Evolutionary conservation across 192 early-diverging fungal genomes (phyloP).

Genomic region (Coemansia sp.): DNA sequence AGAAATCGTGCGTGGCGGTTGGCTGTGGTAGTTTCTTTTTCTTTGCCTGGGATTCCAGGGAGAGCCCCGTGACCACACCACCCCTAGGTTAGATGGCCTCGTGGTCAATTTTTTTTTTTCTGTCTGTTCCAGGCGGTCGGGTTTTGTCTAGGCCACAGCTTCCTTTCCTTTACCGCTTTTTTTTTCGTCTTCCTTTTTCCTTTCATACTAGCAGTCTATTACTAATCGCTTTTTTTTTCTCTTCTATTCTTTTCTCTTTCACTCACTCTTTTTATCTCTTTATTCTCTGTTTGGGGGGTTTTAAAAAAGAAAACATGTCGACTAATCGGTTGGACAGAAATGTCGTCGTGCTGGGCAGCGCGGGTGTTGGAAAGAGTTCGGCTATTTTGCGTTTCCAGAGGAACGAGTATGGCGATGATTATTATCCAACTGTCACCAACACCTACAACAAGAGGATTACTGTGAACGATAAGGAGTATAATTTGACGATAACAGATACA

Average conservation of each 20-base stretch:
- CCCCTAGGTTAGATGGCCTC: neutral
- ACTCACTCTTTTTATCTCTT: constrained; percentile 7
- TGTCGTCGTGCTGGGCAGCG: constrained; percentile 41
- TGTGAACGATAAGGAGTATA: constrained; percentile 82
- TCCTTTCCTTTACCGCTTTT: neutral
- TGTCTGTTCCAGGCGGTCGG: no score
- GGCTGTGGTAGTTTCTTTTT: no score
- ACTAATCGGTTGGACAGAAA: constrained; percentile 42
- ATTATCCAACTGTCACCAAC: constrained; percentile 96
- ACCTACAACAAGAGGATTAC: constrained; percentile 87
- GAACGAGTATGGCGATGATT: constrained; percentile 87
- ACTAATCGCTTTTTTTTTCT: constrained; percentile 1
- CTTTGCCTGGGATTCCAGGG: no score
- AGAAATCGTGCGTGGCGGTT: neutral
- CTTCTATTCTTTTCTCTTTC: neutral
- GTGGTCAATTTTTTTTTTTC: neutral
- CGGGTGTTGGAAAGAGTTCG: constrained; percentile 75
- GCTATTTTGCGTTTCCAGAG: constrained; percentile 93
- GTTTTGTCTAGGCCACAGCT: no score
- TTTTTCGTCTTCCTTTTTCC: neutral
- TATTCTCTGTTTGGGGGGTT: neutral
- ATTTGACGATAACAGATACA: constrained; percentile 92
- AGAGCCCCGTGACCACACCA: neutral
- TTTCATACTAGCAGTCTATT: neutral
- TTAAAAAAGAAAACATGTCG: constrained; percentile 6